Evolutionary conservation across 768 basidiomycete genomes (phyloP).

Genomic region (Gloeostereum incarnatum): DNA sequence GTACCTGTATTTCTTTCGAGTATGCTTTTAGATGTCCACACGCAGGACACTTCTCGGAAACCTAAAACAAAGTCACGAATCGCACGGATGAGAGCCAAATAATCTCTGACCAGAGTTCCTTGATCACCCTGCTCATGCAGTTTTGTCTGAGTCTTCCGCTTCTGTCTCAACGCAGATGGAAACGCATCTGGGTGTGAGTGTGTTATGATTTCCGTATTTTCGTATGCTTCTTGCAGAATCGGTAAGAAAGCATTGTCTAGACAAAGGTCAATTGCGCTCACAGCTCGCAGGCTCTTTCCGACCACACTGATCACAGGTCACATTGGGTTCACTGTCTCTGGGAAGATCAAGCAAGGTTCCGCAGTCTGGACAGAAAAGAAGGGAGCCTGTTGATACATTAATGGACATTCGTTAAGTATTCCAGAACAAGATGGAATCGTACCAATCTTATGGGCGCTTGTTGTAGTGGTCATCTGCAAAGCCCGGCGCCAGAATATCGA

Average conservation of each 20-base stretch:
- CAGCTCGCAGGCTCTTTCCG: slow-evolving; percentile 84
- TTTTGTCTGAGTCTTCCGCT: slow-evolving; percentile 85
- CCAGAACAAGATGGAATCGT: slow-evolving; percentile 9
- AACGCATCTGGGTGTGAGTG: slow-evolving; percentile 92
- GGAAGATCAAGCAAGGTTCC: slow-evolving; percentile 86
- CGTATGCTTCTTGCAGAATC: slow-evolving; percentile 55
- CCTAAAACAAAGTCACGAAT: slow-evolving; percentile 30
- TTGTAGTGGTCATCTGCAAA: slow-evolving; percentile 3
- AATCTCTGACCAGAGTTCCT: slow-evolving; percentile 35
- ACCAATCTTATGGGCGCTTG: slow-evolving; percentile 28
- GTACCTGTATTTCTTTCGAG: slow-evolving; percentile 82
- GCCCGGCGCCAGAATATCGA: background rate
- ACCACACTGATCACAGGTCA: slow-evolving; percentile 84
- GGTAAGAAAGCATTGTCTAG: background rate
- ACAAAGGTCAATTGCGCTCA: slow-evolving; percentile 30
- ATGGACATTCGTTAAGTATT: background rate
- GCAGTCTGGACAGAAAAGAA: slow-evolving; percentile 91
- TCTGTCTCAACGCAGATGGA: slow-evolving; percentile 80
- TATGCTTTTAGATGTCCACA: slow-evolving; percentile 83
- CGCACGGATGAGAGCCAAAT: background rate
- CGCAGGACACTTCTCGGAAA: slow-evolving; percentile 81
- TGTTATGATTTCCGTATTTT: slow-evolving; percentile 84
- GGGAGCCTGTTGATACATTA: slow-evolving; percentile 48
- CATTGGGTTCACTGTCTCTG: slow-evolving; percentile 57
- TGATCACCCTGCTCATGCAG: slow-evolving; percentile 61